Evolutionary conservation across 371 early-diverging fungal species (phyloP).

Genomic region (Cokeromyces recurvatus): DNA sequence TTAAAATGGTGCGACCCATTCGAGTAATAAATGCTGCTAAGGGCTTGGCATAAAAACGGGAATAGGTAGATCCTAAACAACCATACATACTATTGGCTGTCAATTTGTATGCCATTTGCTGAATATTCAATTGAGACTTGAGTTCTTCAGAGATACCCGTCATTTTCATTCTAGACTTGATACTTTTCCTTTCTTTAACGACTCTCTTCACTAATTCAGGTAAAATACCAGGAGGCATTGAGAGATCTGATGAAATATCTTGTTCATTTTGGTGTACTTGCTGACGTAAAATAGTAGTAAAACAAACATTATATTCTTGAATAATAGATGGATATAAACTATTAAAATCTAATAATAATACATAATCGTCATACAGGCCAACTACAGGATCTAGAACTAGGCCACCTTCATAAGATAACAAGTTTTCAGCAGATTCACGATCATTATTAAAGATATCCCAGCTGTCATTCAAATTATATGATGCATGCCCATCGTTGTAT

Average conservation of each 20-base stretch:
- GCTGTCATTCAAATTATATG: too few species aligned
- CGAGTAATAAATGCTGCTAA: constrained; percentile 95
- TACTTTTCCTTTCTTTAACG: constrained; percentile 86
- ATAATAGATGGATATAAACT: constrained; percentile 99
- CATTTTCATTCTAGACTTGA: constrained; percentile 88
- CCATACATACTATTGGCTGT: constrained; percentile 99
- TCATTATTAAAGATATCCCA: too few species aligned
- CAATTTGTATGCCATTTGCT: constrained; percentile 95
- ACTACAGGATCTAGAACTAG: constrained; percentile 97
- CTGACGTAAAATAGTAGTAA: constrained; percentile 93
- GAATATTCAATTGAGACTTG: constrained; percentile 63
- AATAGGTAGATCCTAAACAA: constrained; percentile 90
- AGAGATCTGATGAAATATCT: constrained; percentile 16
- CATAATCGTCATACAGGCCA: constrained; percentile 93
- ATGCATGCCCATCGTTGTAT: too few species aligned
- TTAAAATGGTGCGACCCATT: constrained; percentile 95
- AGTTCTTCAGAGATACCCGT: neutral
- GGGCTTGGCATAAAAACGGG: constrained; percentile 94
- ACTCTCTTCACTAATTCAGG: constrained; percentile 89
- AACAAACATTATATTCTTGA: constrained; percentile 99
- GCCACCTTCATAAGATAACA: constrained; percentile 97
- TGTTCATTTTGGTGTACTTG: too few species aligned
- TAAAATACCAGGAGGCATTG: constrained; percentile 87
- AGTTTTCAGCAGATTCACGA: too few species aligned
- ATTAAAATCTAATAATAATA: constrained; percentile 98